These are phyloP conservation scores for Apophysomyces variabilis DNA, from an alignment of 371 early-diverging fungal genomes.

Conservation along the genomic window DNA sequence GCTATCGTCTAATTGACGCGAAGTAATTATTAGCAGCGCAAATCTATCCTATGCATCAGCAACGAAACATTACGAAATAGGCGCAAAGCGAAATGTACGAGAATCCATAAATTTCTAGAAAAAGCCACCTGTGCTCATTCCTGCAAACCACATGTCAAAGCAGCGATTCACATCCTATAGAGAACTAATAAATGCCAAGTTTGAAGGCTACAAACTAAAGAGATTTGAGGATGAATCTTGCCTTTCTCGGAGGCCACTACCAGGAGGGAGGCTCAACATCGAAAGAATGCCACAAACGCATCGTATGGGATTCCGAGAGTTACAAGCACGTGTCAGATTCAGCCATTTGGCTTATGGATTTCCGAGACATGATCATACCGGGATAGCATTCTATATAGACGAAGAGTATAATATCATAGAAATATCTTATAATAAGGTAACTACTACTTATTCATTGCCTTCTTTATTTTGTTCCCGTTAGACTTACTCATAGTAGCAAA, in stretches of 20 bases:
- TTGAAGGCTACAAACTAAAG: constrained; percentile 73
- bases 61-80: too few species aligned
- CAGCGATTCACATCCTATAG: constrained; percentile 44
- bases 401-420: constrained; percentile 41
- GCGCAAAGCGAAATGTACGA: too few species aligned
- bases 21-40: too few species aligned
- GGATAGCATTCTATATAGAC: constrained; percentile 52
- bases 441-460: background rate
- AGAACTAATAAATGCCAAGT: constrained; percentile 60
- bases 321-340: constrained; percentile 70
- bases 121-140: background rate
- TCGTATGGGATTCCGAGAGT: constrained; percentile 60
- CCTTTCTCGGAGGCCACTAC: constrained; percentile 32
- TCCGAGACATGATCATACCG: constrained; percentile 28
- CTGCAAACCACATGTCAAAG: background rate
- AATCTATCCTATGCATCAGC: too few species aligned
- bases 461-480: background rate
- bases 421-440: constrained; percentile 52
- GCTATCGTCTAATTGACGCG: too few species aligned
- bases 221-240: constrained; percentile 47
- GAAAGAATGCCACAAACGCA: constrained; percentile 33
- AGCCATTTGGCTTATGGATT: constrained; percentile 63
- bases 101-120: too few species aligned
- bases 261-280: constrained; percentile 36
- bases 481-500: constrained; percentile 8